phyloP scores from a whole-genome alignment of 768 basidiomycete genomes.

The Lactifluus echinatus region DNA sequence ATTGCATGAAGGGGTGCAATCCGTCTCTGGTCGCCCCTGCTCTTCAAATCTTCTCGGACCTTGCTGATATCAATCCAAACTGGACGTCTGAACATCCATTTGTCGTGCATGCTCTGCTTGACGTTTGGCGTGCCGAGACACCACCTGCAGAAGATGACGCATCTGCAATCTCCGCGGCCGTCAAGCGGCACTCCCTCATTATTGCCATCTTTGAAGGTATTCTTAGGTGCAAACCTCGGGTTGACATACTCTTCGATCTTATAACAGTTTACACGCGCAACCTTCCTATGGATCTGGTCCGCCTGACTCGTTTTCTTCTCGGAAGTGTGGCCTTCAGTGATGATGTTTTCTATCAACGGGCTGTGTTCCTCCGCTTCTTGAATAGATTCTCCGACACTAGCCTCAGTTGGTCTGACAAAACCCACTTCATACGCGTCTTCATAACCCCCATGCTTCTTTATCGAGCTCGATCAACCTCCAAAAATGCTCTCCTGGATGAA shows the following conservation, averaged over 20 bases:
- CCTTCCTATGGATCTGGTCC: conserved; percentile 73
- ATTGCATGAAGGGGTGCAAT: conserved; percentile 44
- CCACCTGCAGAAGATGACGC: conserved; percentile 29
- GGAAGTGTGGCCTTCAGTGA: conserved; percentile 70
- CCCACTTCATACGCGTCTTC: conserved; percentile 69
- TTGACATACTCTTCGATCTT: conserved; percentile 85
- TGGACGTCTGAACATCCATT: conserved; percentile 67
- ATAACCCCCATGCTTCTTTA: conserved; percentile 81
- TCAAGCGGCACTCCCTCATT: conserved; percentile 56
- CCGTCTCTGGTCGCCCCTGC: conserved; percentile 52
- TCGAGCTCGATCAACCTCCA: conserved; percentile 48
- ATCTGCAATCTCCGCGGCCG: conserved; percentile 40
- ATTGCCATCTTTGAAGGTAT: conserved; percentile 71
- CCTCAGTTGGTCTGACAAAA: conserved; percentile 67
- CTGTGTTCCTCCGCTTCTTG: conserved; percentile 76
- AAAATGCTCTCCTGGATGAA: conserved; percentile 57
- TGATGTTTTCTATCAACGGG: conserved; percentile 64
- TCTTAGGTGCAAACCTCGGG: conserved; percentile 59
- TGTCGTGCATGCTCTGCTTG: conserved; percentile 62
- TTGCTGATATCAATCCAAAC: conserved; percentile 51
- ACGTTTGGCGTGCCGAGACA: conserved; percentile 57
- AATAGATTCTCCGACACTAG: conserved; percentile 67
- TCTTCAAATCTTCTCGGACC: conserved; percentile 67
- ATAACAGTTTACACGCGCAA: conserved; percentile 72
- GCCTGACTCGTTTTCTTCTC: conserved; percentile 78